Conservation (phyloP, 768 basidiomycete genomes). For the Amanita subjunquillea region DNA sequence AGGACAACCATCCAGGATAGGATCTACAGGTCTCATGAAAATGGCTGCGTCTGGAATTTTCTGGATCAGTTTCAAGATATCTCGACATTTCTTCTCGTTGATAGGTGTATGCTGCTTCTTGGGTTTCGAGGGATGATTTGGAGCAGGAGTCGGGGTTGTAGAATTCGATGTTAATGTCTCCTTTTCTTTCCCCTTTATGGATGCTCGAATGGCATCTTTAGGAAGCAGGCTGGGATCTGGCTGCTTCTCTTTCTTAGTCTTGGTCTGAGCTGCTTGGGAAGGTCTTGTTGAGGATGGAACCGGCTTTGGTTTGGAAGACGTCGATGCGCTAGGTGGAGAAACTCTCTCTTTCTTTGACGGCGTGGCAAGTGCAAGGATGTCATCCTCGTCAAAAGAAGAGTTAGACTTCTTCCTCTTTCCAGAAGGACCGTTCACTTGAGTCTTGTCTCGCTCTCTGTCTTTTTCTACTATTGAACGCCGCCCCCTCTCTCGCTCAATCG, state of each 20-base stretch:
- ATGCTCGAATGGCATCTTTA: constrained; percentile 26
- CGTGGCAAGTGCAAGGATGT: constrained; percentile 50
- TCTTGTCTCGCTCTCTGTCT: constrained; percentile 17
- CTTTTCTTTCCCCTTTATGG: constrained; percentile 70
- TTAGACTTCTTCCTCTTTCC: constrained; percentile 50
- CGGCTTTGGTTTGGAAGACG: constrained; percentile 14
- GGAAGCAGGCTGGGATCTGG: constrained; percentile 12
- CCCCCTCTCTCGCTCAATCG: constrained; percentile 61
- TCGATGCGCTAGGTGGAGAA: constrained; percentile 26
- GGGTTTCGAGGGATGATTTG: constrained; percentile 16
- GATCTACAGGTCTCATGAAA: constrained; percentile 79
- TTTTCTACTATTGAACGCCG: constrained; percentile 24
- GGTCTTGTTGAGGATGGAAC: constrained; percentile 18
- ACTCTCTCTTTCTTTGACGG: constrained; percentile 50
- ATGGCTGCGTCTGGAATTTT: constrained; percentile 60
- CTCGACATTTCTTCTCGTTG: constrained; percentile 78
- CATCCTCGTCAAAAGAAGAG: constrained; percentile 38
- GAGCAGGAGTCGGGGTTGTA: not conserved
- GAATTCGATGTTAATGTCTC: constrained; percentile 21
- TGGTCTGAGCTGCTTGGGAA: constrained; percentile 16
- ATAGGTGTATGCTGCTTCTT: constrained; percentile 41
- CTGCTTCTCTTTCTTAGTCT: constrained; percentile 37
- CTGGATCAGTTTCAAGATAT: constrained; percentile 48
- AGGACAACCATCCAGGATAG: constrained; percentile 75
- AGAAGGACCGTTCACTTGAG: constrained; percentile 27